Base-by-base conservation (phyloP, 164 flowering plant species). In the Warburgia ugandensis region DNA sequence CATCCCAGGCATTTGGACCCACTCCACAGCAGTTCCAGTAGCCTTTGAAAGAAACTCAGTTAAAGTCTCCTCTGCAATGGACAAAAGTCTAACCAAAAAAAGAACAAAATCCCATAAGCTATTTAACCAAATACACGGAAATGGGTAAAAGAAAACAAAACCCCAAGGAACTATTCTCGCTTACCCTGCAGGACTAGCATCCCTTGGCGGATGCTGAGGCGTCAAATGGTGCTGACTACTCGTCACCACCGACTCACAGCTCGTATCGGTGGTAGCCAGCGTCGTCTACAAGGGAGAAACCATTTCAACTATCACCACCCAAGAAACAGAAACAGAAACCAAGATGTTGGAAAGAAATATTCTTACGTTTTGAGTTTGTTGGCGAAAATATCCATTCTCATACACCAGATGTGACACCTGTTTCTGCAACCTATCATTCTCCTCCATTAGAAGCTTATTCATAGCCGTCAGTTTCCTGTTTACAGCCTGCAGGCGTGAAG, bases 1-100 rank as follows among this genome's bases (percentile, higher is more conserved):
- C 96, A 86, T 86, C 74, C 96, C 96, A 78, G 89, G 86, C 96
- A 86, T 78, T 78, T 84, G 96, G 79, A 86, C 85, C 92, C 92
- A 86, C 86, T 86, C 92, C 50, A 86, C 89, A 66, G 92, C 89
- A 60, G 96, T 86, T 84, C 96, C 96, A 75, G 92, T 86, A 47
- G 92, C 96, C 87, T 86, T 86, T 46, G 89, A 84, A 46, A 86
- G 78, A 81, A 86, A 86, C 89, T 86, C 96, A 75, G 96, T 60
- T 79, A 86, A 78, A 81, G 96, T 84, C 59, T 86, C 96, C 64
- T 86, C 96, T 68, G 96, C 96, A 73, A 84, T 86, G 69, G 96
- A 79, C 83, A 86, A 60, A 69, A 86, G 92, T 60, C 96, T 86
- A 56, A n/a, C 52, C 66, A 61, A 73, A 63, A 50, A 68, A 23